phyloP scores from a whole-genome alignment of 257 asterid species.

The Solanum lignicaule region DNA sequence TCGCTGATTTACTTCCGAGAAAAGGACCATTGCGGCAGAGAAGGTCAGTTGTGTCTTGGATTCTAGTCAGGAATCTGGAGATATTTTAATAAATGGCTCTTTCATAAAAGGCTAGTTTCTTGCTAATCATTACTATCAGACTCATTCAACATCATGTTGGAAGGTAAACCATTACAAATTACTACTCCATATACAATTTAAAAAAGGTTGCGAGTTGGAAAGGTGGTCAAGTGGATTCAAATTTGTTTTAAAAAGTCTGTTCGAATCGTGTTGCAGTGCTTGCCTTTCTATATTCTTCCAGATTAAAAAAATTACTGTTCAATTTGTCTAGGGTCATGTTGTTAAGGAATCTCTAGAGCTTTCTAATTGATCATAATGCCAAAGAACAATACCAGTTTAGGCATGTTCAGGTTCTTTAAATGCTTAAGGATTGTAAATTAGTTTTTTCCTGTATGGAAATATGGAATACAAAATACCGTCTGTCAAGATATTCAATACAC shows the following conservation, averaged over 20 bases:
- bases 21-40: conserved; percentile 75
- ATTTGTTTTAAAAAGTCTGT: background rate
- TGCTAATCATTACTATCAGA: background rate
- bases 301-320: background rate
- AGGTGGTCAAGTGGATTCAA: background rate
- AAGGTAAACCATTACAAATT: background rate
- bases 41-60: conserved; percentile 35
- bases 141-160: background rate
- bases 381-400: background rate
- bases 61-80: background rate
- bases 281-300: background rate
- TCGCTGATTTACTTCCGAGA: conserved; percentile 89
- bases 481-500: background rate
- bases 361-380: background rate
- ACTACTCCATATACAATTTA: background rate
- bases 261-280: background rate
- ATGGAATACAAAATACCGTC: background rate
- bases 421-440: background rate
- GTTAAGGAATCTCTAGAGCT: background rate
- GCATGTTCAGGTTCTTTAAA: background rate
- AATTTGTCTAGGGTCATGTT: background rate
- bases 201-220: background rate
- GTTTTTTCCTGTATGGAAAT: background rate
- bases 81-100: background rate
- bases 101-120: background rate